Evolutionary conservation across 108 stramenopile genomes (phyloP).

Genomic region (Skeletonema costatum): DNA sequence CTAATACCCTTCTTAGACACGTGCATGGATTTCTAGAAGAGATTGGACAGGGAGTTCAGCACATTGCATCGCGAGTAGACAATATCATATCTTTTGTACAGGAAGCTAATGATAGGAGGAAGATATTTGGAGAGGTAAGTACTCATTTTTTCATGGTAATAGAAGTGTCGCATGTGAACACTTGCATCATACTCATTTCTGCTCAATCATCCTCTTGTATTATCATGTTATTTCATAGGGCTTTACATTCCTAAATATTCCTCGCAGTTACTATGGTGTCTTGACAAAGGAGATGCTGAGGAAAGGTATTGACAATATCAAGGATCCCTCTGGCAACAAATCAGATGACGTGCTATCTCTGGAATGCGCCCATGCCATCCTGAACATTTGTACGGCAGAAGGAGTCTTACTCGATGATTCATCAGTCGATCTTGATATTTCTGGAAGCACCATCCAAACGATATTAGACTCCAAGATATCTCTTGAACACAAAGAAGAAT

Average conservation of each 20-base stretch:
- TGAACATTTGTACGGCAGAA: conserved; percentile 44
- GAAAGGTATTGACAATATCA: conserved; percentile 1
- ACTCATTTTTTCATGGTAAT: background rate
- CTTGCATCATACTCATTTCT: background rate
- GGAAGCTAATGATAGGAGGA: conserved; percentile 72
- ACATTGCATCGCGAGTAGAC: conserved; percentile 83
- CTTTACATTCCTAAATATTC: conserved; percentile 86
- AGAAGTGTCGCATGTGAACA: conserved; percentile 1
- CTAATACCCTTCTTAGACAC: conserved; percentile 43
- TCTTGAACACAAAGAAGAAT: conserved; percentile 30
- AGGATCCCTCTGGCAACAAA: conserved; percentile 1
- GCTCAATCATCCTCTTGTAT: background rate
- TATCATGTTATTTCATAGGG: conserved; percentile 39
- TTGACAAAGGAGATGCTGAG: conserved; percentile 52
- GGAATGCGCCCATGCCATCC: conserved; percentile 46
- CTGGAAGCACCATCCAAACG: conserved; percentile 22
- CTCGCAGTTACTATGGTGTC: conserved; percentile 85
- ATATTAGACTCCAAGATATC: conserved; percentile 37
- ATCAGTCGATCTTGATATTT: conserved; percentile 64
- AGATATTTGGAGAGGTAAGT: conserved; percentile 70
- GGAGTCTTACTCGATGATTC: conserved; percentile 55
- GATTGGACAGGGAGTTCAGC: conserved; percentile 90
- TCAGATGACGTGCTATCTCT: conserved; percentile 26
- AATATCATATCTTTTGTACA: conserved; percentile 82
- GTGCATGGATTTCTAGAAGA: conserved; percentile 87